Evolutionary conservation across 768 basidiomycete genomes (phyloP), one percentile per base, ranked within the genome.

Genomic region (Stropharia rugosoannulata): DNA sequence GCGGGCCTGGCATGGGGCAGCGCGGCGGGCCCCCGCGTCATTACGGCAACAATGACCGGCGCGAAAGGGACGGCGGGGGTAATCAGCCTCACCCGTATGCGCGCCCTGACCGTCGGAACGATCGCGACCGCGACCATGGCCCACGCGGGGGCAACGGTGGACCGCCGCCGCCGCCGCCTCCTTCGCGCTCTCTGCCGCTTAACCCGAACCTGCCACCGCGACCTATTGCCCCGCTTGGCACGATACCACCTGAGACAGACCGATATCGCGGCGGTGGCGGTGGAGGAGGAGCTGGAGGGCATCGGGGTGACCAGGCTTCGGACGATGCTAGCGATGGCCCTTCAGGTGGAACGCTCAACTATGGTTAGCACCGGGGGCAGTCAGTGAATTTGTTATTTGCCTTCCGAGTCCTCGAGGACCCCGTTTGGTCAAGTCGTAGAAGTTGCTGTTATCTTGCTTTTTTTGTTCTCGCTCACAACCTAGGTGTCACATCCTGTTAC

Each of bases 261-360:
- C 53, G 52, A 13, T 41, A 50, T 49, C 41, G 27, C 18, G 49
- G 32, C 8, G 49, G 49, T 10, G 41, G 51, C 8, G n/a, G 32
- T 13, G 49, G 49, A 12, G 43, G 44, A 4, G 49, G 56, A 11
- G 49, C 50, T 22, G 59, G 59, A 10, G 54, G 56, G 29, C 53
- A 51, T 13, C 47, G 39, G 1, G 54, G 55, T 39, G 49, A 22
- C 25, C 48, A 52, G 8, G 32, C 52, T 29, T 37, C 49, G 4
- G 58, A 58, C 49, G 60, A 52, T 15, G 40, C 37, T 19, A 51
- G 38, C 4, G 59, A 57, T 37, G 57, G 57, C 18, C 61, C 54
- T 13, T 56, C 46, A 10, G 54, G 54, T 39, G 64, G 61, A 16
- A 61, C 55, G 18, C 46, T 70, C 51, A 70, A 68, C 54, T 70